Evolutionary conservation across 805 yeast species (phyloP).

Genomic region (Schizosaccharomyces octosporus): DNA sequence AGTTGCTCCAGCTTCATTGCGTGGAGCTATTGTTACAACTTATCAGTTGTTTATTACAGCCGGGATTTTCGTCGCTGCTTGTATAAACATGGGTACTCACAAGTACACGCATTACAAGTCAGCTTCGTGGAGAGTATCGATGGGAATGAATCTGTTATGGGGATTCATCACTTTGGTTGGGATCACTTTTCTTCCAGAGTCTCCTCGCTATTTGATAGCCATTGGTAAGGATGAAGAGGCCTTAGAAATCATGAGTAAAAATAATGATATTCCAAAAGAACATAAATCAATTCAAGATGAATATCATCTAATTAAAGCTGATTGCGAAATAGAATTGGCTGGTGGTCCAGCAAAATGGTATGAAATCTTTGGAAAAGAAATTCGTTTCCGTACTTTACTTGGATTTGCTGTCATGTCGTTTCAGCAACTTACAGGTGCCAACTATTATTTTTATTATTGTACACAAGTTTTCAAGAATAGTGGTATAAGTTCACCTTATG

Average conservation of each 20-base stretch:
- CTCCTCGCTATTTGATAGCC: slow-evolving; percentile 46
- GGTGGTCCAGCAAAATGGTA: slow-evolving; percentile 29
- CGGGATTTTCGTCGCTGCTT: slow-evolving; percentile 45
- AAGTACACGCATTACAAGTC: slow-evolving; percentile 14
- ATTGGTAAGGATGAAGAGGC: slow-evolving; percentile 35
- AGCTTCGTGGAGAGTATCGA: slow-evolving; percentile 40
- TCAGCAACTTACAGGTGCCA: slow-evolving; percentile 42
- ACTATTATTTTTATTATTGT: slow-evolving; percentile 44
- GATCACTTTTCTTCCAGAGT: slow-evolving; percentile 43
- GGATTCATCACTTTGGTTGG: slow-evolving; percentile 34
- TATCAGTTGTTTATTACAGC: slow-evolving; percentile 52
- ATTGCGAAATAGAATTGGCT: slow-evolving; percentile 23
- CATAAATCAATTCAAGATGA: slow-evolving; percentile 15
- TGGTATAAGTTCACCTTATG: slow-evolving; percentile 11
- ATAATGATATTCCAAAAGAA: slow-evolving; percentile 5
- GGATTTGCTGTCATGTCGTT: slow-evolving; percentile 26
- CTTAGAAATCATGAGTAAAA: slow-evolving; percentile 29
- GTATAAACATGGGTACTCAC: slow-evolving; percentile 45
- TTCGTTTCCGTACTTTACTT: slow-evolving; percentile 14
- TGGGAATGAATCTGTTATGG: slow-evolving; percentile 49
- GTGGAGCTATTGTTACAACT: slow-evolving; percentile 55
- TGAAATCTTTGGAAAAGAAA: slow-evolving; percentile 23
- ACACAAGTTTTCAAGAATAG: slow-evolving; percentile 24
- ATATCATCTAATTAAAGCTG: slow-evolving; percentile 19
- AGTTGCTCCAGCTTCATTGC: slow-evolving; percentile 48